A percentile compares a stretch with the other conserved stretches of the same genome.
Conservation (phyloP, 345 rosid species). For the Citrus trifoliata region DNA sequence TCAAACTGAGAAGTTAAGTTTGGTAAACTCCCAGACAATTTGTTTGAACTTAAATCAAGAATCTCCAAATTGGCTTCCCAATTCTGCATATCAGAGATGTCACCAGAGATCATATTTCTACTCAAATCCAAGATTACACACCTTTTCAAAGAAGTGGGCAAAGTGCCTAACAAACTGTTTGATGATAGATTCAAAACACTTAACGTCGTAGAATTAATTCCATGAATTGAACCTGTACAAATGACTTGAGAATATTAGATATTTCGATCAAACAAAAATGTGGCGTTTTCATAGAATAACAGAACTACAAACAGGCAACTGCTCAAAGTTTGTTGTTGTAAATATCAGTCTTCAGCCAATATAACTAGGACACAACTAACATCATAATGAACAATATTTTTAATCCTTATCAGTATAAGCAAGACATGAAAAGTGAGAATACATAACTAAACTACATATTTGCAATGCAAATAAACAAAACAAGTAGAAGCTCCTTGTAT, state of each 20-base stretch:
- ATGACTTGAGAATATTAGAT: constrained; percentile 17
- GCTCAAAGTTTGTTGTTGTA: not conserved
- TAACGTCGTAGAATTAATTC: constrained; percentile 60
- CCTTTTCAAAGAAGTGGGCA: constrained; percentile 46
- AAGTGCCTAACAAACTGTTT: constrained; percentile 62
- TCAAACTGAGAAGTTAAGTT: constrained; percentile 50
- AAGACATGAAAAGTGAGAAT: too few relatives aligned
- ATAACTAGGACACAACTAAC: not conserved
- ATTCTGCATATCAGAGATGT: constrained; percentile 48
- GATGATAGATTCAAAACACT: constrained; percentile 70
- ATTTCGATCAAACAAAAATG: not conserved
- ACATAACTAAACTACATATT: too few relatives aligned
- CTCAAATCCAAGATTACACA: constrained; percentile 66
- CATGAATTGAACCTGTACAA: constrained; percentile 59
- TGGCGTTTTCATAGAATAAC: not conserved
- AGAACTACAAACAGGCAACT: not conserved
- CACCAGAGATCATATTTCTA: constrained; percentile 62
- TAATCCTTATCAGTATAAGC: too few relatives aligned
- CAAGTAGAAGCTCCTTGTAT: too few relatives aligned
- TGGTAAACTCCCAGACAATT: constrained; percentile 69
- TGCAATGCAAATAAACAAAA: too few relatives aligned
- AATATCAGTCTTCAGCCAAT: not conserved
- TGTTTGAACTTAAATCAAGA: constrained; percentile 86
- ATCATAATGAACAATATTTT: too few relatives aligned
- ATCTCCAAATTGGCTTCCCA: constrained; percentile 68